Conservation (phyloP, 495 filamentous ascomycete species). For the Margaritispora aquatica region DNA sequence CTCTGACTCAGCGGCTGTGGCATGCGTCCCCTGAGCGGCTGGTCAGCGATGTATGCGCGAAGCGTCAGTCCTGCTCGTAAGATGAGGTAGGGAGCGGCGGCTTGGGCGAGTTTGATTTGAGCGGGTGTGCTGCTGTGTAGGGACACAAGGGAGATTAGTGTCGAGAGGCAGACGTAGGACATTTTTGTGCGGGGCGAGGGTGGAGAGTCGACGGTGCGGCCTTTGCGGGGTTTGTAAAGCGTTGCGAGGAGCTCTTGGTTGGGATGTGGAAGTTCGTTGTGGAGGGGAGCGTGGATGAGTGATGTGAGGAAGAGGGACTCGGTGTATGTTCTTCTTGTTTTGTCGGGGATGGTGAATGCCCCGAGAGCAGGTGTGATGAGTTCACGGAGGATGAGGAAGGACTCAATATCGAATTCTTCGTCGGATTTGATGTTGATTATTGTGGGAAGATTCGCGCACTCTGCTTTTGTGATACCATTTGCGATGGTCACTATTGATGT, state of each 20-base stretch:
- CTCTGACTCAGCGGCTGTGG: slow-evolving; percentile 81
- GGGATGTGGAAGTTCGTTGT: slow-evolving; percentile 53
- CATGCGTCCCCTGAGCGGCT: slow-evolving; percentile 86
- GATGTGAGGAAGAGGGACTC: slow-evolving; percentile 76
- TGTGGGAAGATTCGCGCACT: slow-evolving; percentile 36
- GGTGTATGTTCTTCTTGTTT: slow-evolving; percentile 62
- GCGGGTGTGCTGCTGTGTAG: slow-evolving; percentile 31
- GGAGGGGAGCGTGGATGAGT: slow-evolving; percentile 66
- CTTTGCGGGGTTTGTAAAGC: slow-evolving; percentile 58
- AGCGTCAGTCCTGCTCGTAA: slow-evolving; percentile 73
- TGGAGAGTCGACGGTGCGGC: slow-evolving; percentile 61
- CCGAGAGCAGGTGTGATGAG: slow-evolving; percentile 75
- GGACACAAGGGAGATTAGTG: slow-evolving; percentile 68
- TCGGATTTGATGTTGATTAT: slow-evolving; percentile 47
- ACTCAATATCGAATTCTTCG: slow-evolving; percentile 72
- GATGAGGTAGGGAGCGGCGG: slow-evolving; percentile 77
- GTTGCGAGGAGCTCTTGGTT: slow-evolving; percentile 50
- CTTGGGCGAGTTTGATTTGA: slow-evolving; percentile 56
- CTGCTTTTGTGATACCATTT: slow-evolving; percentile 53
- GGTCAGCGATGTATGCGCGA: slow-evolving; percentile 81
- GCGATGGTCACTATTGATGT: slow-evolving; percentile 50
- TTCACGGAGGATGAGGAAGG: slow-evolving; percentile 59
- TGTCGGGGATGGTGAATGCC: slow-evolving; percentile 53
- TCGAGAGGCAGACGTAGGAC: slow-evolving; percentile 72
- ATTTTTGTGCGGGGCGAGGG: slow-evolving; percentile 63